These are phyloP conservation scores for Kodamaea alishanica DNA, from an alignment of 1,139 yeast genomes.

Conservation along the genomic window DNA sequence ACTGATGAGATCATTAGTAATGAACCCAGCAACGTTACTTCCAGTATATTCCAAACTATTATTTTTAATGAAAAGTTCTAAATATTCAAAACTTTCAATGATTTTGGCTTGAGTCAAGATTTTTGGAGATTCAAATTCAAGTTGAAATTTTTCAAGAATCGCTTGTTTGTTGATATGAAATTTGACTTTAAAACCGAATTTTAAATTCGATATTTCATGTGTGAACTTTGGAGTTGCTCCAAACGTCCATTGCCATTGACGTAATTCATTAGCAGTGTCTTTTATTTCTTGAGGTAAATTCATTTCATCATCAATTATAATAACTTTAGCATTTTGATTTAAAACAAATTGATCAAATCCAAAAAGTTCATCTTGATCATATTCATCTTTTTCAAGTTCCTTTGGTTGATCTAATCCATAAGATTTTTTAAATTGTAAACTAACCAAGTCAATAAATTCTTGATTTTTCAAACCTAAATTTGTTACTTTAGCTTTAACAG, in stretches of 20 bases:
- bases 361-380: constrained; percentile 32
- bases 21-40: constrained; percentile 42
- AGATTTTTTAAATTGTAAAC: constrained; percentile 38
- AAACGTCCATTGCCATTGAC: constrained; percentile 66
- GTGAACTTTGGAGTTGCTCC: constrained; percentile 69
- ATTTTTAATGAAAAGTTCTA: constrained; percentile 25
- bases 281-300: constrained; percentile 47
- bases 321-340: constrained; percentile 13
- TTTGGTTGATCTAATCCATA: constrained; percentile 25
- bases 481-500: constrained; percentile 73
- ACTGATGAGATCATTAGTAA: constrained; percentile 41
- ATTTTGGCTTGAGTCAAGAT: constrained; percentile 17
- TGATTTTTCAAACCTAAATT: constrained; percentile 52
- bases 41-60: constrained; percentile 38
- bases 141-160: constrained; percentile 20
- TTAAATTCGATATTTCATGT: constrained; percentile 37
- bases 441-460: constrained; percentile 47
- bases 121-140: constrained; percentile 14
- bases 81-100: constrained; percentile 27
- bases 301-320: constrained; percentile 25
- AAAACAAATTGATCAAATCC: constrained; percentile 34
- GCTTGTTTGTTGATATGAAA: constrained; percentile 45
- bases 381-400: constrained; percentile 14
- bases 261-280: constrained; percentile 41
- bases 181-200: constrained; percentile 29